Percentiles rank a stretch among this genome's conserved stretches.
Conservation (phyloP, 2,329 filamentous ascomycete species). For the Penicillium sp. region DNA sequence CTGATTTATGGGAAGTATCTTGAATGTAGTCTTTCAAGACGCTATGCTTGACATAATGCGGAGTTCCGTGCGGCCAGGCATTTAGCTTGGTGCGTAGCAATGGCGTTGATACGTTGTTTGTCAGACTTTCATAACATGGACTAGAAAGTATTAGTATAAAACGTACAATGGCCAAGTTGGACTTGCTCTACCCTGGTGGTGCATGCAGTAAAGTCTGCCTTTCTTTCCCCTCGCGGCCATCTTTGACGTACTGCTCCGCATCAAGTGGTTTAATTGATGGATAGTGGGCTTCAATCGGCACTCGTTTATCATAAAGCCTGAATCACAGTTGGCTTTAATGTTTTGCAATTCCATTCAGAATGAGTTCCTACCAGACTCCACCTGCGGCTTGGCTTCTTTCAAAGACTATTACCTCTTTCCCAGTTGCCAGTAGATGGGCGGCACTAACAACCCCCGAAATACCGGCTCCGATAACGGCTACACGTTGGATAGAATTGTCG, state of each 20-base stretch:
- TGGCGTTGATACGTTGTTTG: conserved; percentile 55
- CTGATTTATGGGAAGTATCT: conserved; percentile 53
- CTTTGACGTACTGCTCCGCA: conserved; percentile 28
- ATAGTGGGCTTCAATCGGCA: conserved; percentile 51
- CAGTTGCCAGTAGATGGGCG: conserved; percentile 47
- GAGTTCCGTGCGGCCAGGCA: conserved; percentile 60
- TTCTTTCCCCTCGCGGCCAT: conserved; percentile 19
- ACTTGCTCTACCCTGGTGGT: conserved; percentile 48
- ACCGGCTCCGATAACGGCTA: conserved; percentile 55
- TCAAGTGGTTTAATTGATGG: conserved; percentile 39
- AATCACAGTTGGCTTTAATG: not conserved
- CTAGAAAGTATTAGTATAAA: conserved; percentile 26
- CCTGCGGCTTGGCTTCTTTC: conserved; percentile 55
- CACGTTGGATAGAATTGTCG: conserved; percentile 20
- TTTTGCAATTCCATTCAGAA: not conserved
- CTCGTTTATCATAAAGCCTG: conserved; percentile 54
- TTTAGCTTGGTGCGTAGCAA: conserved; percentile 52
- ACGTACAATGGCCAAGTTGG: not conserved
- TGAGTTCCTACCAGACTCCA: conserved; percentile 53
- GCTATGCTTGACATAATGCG: conserved; percentile 59
- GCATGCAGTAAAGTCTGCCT: conserved; percentile 34
- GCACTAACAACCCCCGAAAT: conserved; percentile 52
- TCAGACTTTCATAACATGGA: conserved; percentile 54
- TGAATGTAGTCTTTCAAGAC: conserved; percentile 63
- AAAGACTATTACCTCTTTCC: conserved; percentile 54